Base-by-base conservation (phyloP, 257 asterid species). In the Scutellaria minor region DNA sequence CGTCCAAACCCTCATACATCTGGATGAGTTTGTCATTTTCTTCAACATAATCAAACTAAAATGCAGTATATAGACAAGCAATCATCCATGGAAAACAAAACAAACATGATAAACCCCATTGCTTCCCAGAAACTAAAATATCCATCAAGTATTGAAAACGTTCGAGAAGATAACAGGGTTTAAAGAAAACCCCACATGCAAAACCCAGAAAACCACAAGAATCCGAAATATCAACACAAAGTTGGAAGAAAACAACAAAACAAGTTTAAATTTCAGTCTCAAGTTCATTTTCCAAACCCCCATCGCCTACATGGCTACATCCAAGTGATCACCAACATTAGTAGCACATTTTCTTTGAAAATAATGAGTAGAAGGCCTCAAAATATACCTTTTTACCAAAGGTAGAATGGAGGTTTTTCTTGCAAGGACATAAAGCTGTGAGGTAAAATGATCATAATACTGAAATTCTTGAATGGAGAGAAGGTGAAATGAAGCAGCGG, bases 311-410 rank as follows among this genome's bases (percentile, higher is more conserved):
- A 54, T 14, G 20, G 24, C 24, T 54, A 3, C 22, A 54, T 14
- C 11, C 65, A 71, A 15, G 35, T 41, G 77, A 72, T 72, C 64
- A 51, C 55, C 58, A 73, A n/a, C 54, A 18, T 6, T 37, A 9
- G 15, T 9, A 15, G 8, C 22, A 64, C 40, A 18, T 37, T 11
- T 40, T 51, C 5, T 11, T 12, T 46, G 1, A 20, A 6, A 4
- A 9, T 8, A 46, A 1, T 35, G 3, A 3, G 53, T 50, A 27
- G 57, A 24, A 42, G 13, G 39, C 37, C 6, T 13, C 5, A 59
- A 58, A 75, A 10, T 37, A 48, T 37, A 48, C 79, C 75, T 65
- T 48, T 1, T 12, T 15, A 3, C 0, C 66, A 14, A 24, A 47
- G 56, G 58, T 37, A 9, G 40, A 51, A 15, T 4, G 24, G 24